Base-by-base conservation (phyloP, 139 green algal genomes). In the Gonium pectorale region DNA sequence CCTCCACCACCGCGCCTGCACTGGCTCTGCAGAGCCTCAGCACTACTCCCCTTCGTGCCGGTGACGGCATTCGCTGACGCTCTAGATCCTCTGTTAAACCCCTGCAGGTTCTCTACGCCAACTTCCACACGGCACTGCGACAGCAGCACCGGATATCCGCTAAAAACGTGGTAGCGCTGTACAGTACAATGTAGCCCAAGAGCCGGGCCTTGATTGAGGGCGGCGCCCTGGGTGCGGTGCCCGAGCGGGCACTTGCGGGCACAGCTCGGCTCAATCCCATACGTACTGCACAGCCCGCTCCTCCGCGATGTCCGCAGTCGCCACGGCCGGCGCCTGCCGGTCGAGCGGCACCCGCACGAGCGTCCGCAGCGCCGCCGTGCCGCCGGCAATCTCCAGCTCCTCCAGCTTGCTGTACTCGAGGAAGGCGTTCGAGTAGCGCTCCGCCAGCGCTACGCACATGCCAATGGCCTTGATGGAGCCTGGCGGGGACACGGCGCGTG, bases 391-490 rank as follows among this genome's bases (percentile, higher is more conserved):
- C 75, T 96, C 93, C 31, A 91, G 66, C 71, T 90, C 44, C 56
- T 89, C 49, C 37, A 92, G 86, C 24, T 85, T 77, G 11, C 67
- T 40, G 26, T 90, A 87, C 15, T 80, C 69, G 43, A 96, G 78
- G 86, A 95, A 95, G 69, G 74, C 85, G 80, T 95, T 96, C 73
- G 67, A 91, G 83, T 92, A 91, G 19, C 93, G 85, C 86, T 95
- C 92, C 22, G 92, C 93, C 72, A 94, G 81, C 33, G 87, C 92
- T 11, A 96, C 94, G 74, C 88, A 92, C 79, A 94, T 89, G 5
- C 91, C 90, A 0, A 89, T 86, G 5, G 89, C 92, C 21, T 77
- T 79, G 17, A 95, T 90, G 79, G 77, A 91, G 77, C 88, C 88
- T 77, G 62, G 4, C 22, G 19, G 8, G 44, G 63, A 35, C 33